Evolutionary conservation across 441 rosid species (phyloP).

Genomic region (Corymbia calophylla): DNA sequence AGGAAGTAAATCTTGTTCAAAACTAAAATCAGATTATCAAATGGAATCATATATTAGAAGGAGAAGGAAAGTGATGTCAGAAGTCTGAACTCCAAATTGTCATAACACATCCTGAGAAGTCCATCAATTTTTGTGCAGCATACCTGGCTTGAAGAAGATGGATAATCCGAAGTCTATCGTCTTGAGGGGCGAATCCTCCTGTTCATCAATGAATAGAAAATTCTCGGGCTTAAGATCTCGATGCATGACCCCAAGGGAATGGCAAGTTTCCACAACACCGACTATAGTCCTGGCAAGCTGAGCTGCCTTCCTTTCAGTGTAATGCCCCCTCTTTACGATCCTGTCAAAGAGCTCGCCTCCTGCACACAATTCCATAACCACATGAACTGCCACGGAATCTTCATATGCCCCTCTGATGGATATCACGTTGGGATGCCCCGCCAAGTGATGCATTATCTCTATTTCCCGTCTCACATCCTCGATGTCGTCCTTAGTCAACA

Average conservation of each 20-base stretch:
- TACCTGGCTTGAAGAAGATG: constrained; percentile 57
- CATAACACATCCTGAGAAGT: background rate
- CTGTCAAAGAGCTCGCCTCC: constrained; percentile 47
- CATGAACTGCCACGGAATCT: constrained; percentile 32
- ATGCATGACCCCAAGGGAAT: constrained; percentile 60
- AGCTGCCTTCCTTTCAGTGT: constrained; percentile 53
- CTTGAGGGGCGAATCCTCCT: constrained; percentile 59
- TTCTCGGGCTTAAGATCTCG: constrained; percentile 72
- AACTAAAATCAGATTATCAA: background rate
- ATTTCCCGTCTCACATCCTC: constrained; percentile 42
- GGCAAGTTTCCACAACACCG: constrained; percentile 54
- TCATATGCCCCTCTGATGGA: constrained; percentile 32
- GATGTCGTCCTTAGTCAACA: constrained; percentile 15
- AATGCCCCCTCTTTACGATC: constrained; percentile 52
- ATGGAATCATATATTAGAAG: background rate
- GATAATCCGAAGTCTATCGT: constrained; percentile 67
- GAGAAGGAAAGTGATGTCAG: background rate
- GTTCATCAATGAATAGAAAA: constrained; percentile 39
- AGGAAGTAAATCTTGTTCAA: background rate
- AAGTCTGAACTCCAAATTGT: background rate
- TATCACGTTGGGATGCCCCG: constrained; percentile 25
- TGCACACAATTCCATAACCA: constrained; percentile 37
- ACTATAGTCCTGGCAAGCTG: constrained; percentile 39
- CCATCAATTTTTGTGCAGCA: background rate
- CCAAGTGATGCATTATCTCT: constrained; percentile 38